phyloP scores from a whole-genome alignment of 768 basidiomycete species.

The Tremella mesenterica region DNA sequence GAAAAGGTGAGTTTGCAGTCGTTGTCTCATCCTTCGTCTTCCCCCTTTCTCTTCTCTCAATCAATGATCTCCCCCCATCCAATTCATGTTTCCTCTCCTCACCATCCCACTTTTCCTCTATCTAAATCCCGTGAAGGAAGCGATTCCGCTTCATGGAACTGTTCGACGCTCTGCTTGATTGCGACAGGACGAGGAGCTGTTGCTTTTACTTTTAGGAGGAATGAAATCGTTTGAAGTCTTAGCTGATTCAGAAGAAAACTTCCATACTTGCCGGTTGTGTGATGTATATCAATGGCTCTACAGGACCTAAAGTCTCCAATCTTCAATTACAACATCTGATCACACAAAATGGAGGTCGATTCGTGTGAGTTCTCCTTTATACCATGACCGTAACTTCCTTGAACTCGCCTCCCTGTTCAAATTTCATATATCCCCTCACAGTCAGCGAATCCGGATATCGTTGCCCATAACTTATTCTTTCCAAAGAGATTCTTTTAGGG shows the following conservation, averaged over 20 bases:
- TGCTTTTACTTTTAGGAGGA: too few relatives aligned
- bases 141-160: too few relatives aligned
- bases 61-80: background rate
- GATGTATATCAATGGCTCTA: conserved; percentile 37
- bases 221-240: too few relatives aligned
- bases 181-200: too few relatives aligned
- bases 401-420: background rate
- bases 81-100: conserved; percentile 1
- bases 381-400: background rate
- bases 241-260: conserved; percentile 10
- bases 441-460: too few relatives aligned
- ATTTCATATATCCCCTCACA: too few relatives aligned
- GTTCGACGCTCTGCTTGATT: too few relatives aligned
- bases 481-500: too few relatives aligned
- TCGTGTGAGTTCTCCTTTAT: conserved; percentile 16
- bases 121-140: too few relatives aligned
- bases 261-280: conserved; percentile 24
- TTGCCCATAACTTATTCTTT: too few relatives aligned
- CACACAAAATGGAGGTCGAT: conserved; percentile 30
- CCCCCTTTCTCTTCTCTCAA: background rate
- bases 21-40: background rate
- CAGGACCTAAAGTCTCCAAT: conserved; percentile 34
- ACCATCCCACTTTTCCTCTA: too few relatives aligned
- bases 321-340: conserved; percentile 36
- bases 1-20: conserved; percentile 14